Base-by-base conservation (phyloP, 2,329 filamentous ascomycete genomes). In the Penicillium sp. region DNA sequence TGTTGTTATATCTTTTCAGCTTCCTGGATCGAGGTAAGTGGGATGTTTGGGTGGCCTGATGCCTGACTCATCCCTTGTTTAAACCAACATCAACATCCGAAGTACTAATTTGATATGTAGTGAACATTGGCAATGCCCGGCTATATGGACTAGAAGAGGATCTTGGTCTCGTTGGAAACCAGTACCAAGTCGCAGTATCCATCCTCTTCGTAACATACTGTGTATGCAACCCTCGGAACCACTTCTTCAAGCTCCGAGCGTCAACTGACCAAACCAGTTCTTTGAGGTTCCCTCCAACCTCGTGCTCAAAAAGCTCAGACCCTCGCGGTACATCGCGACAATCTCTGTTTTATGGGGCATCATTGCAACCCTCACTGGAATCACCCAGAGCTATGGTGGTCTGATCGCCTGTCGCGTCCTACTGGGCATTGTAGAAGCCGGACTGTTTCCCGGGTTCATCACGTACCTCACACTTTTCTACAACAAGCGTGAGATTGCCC, bases 381-480 rank as follows among this genome's bases (percentile, higher is more conserved):
- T 92, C 2, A 84, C 86, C 13, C 77, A 86, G 39, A 86, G 78
- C 57, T 91, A 87, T 65, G 83, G 78, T 42, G 79, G 83, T 2
- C 76, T 92, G 4, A 74, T 92, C n/a, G 87, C 83, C 5, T 86
- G 85, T 59, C 85, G 89, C 5, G 67, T 92, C 0, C 74, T 91
- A 13, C 81, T 92, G 0, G 89, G 89, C 5, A 77, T 82, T 6
- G 80, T 90, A 38, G 88, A 90, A 71, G 87, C 87, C 0, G 88
- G 87, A 0, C 75, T 90, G 0, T 90, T 90, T 60, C 88, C 88
- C 0, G 87, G 88, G 0, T 61, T 76, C n/a, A 73, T 89, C 60
- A 86, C 83, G 5, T 90, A 90, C 62, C 78, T 92, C 16, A 91
- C 88, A 0, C 82, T 91, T 60, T 91, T 90, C 77, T 92, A 92